Percentiles rank a stretch among this genome's conserved stretches.
phyloP scores from a whole-genome alignment of 116 monocot genomes.

The Papilionanthe hybrid region DNA sequence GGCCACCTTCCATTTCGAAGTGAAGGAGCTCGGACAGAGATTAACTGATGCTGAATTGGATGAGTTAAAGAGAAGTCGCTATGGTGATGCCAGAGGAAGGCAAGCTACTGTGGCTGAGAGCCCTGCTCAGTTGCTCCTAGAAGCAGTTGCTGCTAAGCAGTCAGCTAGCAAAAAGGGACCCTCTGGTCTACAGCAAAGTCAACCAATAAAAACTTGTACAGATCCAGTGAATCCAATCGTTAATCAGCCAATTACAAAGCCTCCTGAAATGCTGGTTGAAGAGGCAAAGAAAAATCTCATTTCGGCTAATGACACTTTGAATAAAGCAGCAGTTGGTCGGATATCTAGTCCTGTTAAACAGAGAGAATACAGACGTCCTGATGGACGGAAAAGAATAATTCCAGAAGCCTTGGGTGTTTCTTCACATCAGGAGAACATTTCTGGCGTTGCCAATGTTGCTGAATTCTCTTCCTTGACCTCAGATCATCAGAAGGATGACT shows the following conservation, averaged over 20 bases:
- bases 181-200: constrained; percentile 38
- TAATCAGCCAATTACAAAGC: constrained; percentile 30
- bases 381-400: constrained; percentile 93
- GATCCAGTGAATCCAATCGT: constrained; percentile 18
- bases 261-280: constrained; percentile 34
- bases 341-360: constrained; percentile 85
- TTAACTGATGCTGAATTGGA: constrained; percentile 82
- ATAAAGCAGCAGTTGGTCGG: constrained; percentile 32
- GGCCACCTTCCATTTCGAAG: constrained; percentile 90
- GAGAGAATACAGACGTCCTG: constrained; percentile 90
- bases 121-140: constrained; percentile 80
- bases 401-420: constrained; percentile 91
- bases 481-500: constrained; percentile 46
- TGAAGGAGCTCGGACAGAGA: constrained; percentile 79
- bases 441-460: constrained; percentile 20
- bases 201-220: constrained; percentile 30
- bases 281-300: constrained; percentile 52
- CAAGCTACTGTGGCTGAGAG: constrained; percentile 92
- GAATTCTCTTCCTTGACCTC: constrained; percentile 51
- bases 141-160: constrained; percentile 70
- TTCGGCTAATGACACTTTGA: constrained; percentile 31
- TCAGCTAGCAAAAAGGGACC: constrained; percentile 45
- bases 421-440: constrained; percentile 46
- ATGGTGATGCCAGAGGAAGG: constrained; percentile 94
- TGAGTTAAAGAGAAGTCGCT: constrained; percentile 84